Percentiles rank a stretch among this genome's conserved stretches.
Evolutionary conservation across 2,329 filamentous ascomycete species (phyloP).

Genomic region (Aspergillus pseudoglaucus): DNA sequence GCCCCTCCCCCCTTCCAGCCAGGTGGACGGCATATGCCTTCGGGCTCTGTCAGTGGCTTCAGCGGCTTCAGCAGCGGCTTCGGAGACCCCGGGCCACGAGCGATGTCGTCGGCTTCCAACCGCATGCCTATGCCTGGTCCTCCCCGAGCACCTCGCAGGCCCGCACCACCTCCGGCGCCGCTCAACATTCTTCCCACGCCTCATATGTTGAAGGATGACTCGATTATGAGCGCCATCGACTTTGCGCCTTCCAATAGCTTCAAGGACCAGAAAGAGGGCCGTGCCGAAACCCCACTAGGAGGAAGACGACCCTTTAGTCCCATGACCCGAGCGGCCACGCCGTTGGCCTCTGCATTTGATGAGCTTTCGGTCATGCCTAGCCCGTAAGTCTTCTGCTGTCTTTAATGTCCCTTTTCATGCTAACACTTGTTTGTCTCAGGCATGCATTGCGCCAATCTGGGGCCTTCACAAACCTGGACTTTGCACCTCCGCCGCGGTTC

Average conservation of each 20-base stretch:
- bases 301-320: constrained; percentile 63
- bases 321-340: constrained; percentile 66
- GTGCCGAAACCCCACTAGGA: constrained; percentile 55
- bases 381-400: constrained; percentile 59
- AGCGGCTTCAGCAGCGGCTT: constrained; percentile 36
- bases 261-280: constrained; percentile 63
- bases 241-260: constrained; percentile 73
- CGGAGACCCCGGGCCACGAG: constrained; percentile 45
- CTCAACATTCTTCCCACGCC: constrained; percentile 78
- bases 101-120: constrained; percentile 58
- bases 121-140: constrained; percentile 32
- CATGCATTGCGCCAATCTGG: constrained; percentile 45
- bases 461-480: constrained; percentile 44
- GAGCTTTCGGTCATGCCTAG: constrained; percentile 80
- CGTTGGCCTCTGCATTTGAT: constrained; percentile 76
- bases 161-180: constrained; percentile 64
- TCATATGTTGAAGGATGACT: constrained; percentile 75
- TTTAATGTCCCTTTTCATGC: constrained; percentile 1
- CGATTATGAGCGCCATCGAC: constrained; percentile 65
- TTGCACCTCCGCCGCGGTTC: constrained; percentile 44
- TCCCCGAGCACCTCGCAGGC: constrained; percentile 47
- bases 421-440: constrained; percentile 22
- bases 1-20: constrained; percentile 54
- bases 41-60: constrained; percentile 36
- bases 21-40: constrained; percentile 40